Evolutionary conservation across 2,329 filamentous ascomycete genomes (phyloP).

Genomic region (Penicillium sp.): DNA sequence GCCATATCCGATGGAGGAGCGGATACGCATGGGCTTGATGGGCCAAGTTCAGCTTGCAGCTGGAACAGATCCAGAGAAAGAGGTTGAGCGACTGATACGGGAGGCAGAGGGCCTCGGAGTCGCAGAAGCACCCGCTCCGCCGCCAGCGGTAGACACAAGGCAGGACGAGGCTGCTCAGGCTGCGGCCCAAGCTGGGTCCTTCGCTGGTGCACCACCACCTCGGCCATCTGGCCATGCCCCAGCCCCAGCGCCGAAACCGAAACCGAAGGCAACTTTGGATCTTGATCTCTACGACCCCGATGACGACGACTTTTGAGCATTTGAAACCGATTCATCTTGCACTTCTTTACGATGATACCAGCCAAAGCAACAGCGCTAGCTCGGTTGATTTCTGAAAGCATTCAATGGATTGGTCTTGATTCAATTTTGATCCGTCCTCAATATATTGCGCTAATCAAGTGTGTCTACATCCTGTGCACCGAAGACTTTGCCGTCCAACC

Average conservation of each 20-base stretch:
- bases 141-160: constrained; percentile 35
- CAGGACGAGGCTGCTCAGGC: constrained; percentile 34
- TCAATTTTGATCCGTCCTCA: not conserved
- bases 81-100: constrained; percentile 48
- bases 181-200: constrained; percentile 31
- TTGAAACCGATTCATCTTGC: constrained; percentile 2
- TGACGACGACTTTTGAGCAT: constrained; percentile 41
- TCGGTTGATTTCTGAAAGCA: not conserved
- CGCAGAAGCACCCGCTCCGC: constrained; percentile 42
- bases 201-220: constrained; percentile 14
- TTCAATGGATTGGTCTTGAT: not conserved
- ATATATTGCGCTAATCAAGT: not conserved
- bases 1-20: constrained; percentile 46
- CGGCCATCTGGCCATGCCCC: constrained; percentile 11
- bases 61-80: constrained; percentile 54
- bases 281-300: constrained; percentile 47
- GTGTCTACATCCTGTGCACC: constrained; percentile 53
- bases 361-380: not conserved
- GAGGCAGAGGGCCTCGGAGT: constrained; percentile 55
- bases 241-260: constrained; percentile 31
- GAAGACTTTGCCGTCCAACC: constrained; percentile 55
- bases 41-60: constrained; percentile 43
- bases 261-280: constrained; percentile 42
- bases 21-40: constrained; percentile 47
- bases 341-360: constrained; percentile 21